Evolutionary conservation across 768 basidiomycete genomes (phyloP), one percentile per base, ranked within the genome.

Genomic region (Leccinum variicolor): DNA sequence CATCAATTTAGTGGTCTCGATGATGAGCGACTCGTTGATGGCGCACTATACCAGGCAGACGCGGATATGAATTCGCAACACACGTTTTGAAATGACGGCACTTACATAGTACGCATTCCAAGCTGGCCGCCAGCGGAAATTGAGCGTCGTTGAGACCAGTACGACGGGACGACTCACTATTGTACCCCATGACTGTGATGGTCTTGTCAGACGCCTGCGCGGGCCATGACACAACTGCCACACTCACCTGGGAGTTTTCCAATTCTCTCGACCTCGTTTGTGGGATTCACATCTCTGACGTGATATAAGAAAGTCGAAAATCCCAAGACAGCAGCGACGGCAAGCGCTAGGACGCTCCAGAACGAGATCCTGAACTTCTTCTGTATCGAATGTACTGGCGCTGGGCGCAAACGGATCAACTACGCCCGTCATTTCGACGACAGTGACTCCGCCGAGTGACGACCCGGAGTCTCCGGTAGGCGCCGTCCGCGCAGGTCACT

Each of bases 101-200:
- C 77, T 53, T 58, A 85, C 84, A 62, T 85, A 79, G 66, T 83
- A 86, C 7, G 84, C 86, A 66, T 87, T 87, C 86, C 86, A 87
- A 6, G 86, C 86, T 87, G 50, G 34, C 25, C 14, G 21, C 7
- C 28, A 43, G 41, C 31, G 17, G 23, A 28, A 21, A 46, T 25
- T 62, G 19, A 59, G 54, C 50, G 65, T 36, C 25, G 21, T 43
- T 52, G 7, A 25, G 14, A 31, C 59, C 17, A 39, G 21, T 19
- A 46, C 23, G 34, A 63, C 17, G 17, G 2, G 17, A 41, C 53
- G 52, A 62, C 82, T 66, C 50, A 86, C 84, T 86, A 61, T 87
- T 87, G 62, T 83, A 87, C 3, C 84, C 85, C 75, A 86, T 74
- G 19, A 80, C 84, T 86, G 41, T 2, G 25, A 41, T 9, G 17